These are phyloP conservation scores for Nepenthes gracilis DNA, from an alignment of 148 eudicot species.

Conservation along the genomic window DNA sequence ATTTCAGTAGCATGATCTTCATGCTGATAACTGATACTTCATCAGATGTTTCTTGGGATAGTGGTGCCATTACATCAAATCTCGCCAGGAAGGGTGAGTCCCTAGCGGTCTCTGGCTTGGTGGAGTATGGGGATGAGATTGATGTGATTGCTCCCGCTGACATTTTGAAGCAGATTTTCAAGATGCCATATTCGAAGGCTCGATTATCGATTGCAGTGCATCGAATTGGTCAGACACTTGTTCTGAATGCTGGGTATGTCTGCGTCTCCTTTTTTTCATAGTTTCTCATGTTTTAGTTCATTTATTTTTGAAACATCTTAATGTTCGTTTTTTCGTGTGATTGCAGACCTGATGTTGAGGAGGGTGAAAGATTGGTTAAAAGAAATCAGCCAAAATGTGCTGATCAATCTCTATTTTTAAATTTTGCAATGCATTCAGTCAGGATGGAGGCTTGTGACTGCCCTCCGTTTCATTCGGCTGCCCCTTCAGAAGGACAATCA, in stretches of 20 bases:
- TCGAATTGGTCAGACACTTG: constrained; percentile 81
- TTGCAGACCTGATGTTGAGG: constrained; percentile 88
- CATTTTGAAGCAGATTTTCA: constrained; percentile 87
- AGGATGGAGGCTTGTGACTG: constrained; percentile 99
- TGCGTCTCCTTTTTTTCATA: constrained; percentile 1
- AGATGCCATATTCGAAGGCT: constrained; percentile 89
- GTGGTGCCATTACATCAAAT: constrained; percentile 42
- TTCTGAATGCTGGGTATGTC: constrained; percentile 81
- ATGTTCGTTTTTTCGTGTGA: constrained; percentile 5
- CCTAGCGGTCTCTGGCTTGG: constrained; percentile 91
- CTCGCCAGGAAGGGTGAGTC: constrained; percentile 79
- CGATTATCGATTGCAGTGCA: constrained; percentile 89
- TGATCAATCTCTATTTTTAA: constrained; percentile 72
- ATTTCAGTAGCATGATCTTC: background rate
- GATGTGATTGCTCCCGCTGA: constrained; percentile 98
- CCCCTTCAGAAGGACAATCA: constrained; percentile 21
- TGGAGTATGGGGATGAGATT: constrained; percentile 78
- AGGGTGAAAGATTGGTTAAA: constrained; percentile 81
- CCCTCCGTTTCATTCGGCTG: constrained; percentile 52
- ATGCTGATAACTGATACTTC: background rate
- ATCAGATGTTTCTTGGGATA: constrained; percentile 68
- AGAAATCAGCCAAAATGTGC: constrained; percentile 71
- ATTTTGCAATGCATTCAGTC: constrained; percentile 98
- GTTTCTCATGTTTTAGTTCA: background rate
- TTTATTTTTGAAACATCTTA: background rate